Percentiles rank a stretch among this genome's conserved stretches.
These are phyloP conservation scores for Pseudogymnoascus sp. DNA, from an alignment of 2,329 filamentous ascomycete species.

Conservation along the genomic window DNA sequence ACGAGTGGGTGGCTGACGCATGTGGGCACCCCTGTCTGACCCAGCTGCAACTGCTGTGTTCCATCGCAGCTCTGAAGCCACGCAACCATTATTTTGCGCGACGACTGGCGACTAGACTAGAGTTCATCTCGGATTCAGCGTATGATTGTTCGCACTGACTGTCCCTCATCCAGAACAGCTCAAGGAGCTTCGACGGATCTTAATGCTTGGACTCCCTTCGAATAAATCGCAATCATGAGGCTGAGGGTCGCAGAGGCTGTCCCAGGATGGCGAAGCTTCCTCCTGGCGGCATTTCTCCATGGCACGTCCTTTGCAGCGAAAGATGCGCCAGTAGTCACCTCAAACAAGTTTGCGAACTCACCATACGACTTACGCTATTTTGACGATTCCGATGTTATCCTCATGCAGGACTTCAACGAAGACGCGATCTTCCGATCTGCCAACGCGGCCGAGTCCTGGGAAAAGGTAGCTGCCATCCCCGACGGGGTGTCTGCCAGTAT, in stretches of 20 bases:
- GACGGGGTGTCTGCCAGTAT: constrained; percentile 55
- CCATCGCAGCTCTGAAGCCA: constrained; percentile 9
- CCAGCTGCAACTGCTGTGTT: neutral
- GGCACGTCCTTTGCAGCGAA: constrained; percentile 26
- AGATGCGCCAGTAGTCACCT: constrained; percentile 51
- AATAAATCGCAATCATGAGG: constrained; percentile 28
- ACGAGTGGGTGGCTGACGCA: constrained; percentile 4
- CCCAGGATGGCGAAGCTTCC: constrained; percentile 26
- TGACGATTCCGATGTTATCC: constrained; percentile 72
- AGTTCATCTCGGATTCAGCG: neutral
- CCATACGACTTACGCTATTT: constrained; percentile 78
- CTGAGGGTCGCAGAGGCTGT: constrained; percentile 19
- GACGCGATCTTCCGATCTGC: constrained; percentile 66
- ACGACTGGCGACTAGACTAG: neutral
- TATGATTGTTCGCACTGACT: neutral
- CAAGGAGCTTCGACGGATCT: constrained; percentile 17
- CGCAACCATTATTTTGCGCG: constrained; percentile 5
- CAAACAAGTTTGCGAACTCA: constrained; percentile 55
- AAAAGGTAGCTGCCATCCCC: constrained; percentile 53
- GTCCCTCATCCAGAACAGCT: constrained; percentile 4
- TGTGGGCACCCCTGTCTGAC: constrained; percentile 4
- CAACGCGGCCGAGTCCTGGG: constrained; percentile 75
- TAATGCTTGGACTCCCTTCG: constrained; percentile 25
- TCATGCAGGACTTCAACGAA: constrained; percentile 60
- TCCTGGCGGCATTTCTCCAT: constrained; percentile 24